phyloP scores from a whole-genome alignment of 352 stramenopile genomes.

The Lagenidium giganteum region DNA sequence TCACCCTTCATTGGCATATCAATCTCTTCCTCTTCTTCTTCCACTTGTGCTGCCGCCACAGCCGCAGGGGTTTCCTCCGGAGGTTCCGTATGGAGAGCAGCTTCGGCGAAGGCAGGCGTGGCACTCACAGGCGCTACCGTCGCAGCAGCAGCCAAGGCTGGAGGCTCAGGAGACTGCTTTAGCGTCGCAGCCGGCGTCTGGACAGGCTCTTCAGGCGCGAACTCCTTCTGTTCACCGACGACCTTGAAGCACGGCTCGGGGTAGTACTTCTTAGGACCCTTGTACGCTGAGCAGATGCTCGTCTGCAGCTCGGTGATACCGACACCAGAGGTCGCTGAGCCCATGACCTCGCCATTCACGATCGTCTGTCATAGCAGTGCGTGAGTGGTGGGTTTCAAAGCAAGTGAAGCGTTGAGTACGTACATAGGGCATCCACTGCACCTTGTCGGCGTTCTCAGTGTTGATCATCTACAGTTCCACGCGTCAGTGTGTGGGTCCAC shows the following conservation, averaged over 20 bases:
- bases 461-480: constrained; percentile 64
- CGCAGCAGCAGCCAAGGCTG: background rate
- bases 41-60: constrained; percentile 7
- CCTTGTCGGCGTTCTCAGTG: constrained; percentile 33
- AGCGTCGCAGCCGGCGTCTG: background rate
- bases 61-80: background rate
- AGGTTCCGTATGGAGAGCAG: constrained; percentile 5
- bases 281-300: constrained; percentile 62
- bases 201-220: constrained; percentile 29
- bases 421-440: constrained; percentile 80
- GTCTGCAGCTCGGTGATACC: constrained; percentile 48
- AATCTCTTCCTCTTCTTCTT: constrained; percentile 16
- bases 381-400: background rate
- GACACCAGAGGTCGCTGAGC: constrained; percentile 51
- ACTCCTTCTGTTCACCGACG: constrained; percentile 45
- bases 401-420: background rate
- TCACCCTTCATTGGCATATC: constrained; percentile 21
- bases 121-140: constrained; percentile 10
- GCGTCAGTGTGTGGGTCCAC: too few species aligned
- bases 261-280: constrained; percentile 57
- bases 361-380: constrained; percentile 33
- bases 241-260: constrained; percentile 47
- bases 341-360: constrained; percentile 52
- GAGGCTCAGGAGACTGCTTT: background rate
- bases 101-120: background rate